These are phyloP conservation scores for Kodamaea hsintzibuensis DNA, from an alignment of 805 yeast species.

Conservation along the genomic window DNA sequence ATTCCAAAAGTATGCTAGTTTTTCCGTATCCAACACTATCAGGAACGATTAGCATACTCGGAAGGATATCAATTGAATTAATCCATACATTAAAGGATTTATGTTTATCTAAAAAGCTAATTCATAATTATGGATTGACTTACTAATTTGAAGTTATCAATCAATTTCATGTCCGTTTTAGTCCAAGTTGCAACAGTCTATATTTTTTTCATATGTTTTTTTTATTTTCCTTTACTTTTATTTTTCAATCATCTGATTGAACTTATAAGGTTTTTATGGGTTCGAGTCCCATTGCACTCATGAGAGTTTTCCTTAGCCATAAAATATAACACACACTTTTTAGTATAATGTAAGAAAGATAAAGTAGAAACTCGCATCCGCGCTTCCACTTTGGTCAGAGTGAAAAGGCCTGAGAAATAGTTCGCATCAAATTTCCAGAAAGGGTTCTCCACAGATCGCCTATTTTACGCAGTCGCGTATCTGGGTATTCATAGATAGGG, in stretches of 20 bases:
- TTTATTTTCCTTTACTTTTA: background rate
- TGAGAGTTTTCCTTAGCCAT: slow-evolving; percentile 11
- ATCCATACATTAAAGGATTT: too few relatives aligned
- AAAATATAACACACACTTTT: too few relatives aligned
- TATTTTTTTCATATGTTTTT: background rate
- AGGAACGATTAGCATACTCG: slow-evolving; percentile 13
- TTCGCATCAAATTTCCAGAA: background rate
- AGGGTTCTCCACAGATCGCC: background rate
- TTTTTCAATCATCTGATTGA: background rate
- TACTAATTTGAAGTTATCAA: too few relatives aligned
- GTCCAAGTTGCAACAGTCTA: too few relatives aligned
- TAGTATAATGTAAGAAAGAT: background rate
- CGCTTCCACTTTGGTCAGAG: background rate
- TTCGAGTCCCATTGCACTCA: slow-evolving; percentile 12
- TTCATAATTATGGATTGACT: too few relatives aligned
- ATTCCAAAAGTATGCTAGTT: slow-evolving; percentile 40
- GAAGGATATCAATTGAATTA: background rate
- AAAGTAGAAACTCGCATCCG: background rate
- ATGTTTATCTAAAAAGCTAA: too few relatives aligned
- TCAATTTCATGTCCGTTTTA: too few relatives aligned
- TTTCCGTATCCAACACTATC: slow-evolving; percentile 39
- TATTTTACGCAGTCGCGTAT: too few relatives aligned
- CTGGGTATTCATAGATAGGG: background rate
- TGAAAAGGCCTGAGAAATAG: background rate
- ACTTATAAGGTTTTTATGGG: slow-evolving; percentile 11